Evolutionary conservation across 2,329 filamentous ascomycete species (phyloP), one percentile per base, ranked within the genome.

Genomic region (Microdochium trichocladiopsis): DNA sequence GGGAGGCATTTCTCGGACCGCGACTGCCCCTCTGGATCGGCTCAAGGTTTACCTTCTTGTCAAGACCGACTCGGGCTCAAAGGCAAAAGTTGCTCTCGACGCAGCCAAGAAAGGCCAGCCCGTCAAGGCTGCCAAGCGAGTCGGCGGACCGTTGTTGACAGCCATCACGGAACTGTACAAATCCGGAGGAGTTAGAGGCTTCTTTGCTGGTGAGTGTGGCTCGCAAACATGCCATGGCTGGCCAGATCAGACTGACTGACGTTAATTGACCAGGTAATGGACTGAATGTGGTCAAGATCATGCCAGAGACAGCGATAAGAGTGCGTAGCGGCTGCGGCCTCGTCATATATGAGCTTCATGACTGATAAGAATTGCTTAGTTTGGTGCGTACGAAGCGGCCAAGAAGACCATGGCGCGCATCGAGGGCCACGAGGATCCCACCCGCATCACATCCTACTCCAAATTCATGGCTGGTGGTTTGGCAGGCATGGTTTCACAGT

Each of bases 301-400:
- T 97, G 90, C 94, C 94, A 0, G 94, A 99, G 72, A 96, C 93
- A 25, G 93, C 94, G 24, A 96, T 99, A 66, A 95, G 96, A 62
- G 74, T 76, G 64, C 36, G 60, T 60, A 49, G 51, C 23, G 31
- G 48, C 21, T 2, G 16, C 41, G 28, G 4, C 3, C 21, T 23
- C 11, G 4, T 24, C 9, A 16, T 41, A 12, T 5, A 11, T 14
- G 12, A n/a, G 22, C 21, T 47, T 14, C 5, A 14, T 8, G 23
- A 14, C 9, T 28, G 22, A 47, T 21, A 28, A 47, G 24, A 14
- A 21, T 8, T 50, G 8, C 11, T 5, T 51, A 77, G 70, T 99
- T 99, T 67, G 94, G 94, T 55, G 93, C 92, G 21, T 99, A 96
- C 65, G 94, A 99, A 81, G 91, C 90, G 50, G 87, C 91, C 9